Percentiles rank a stretch among this genome's conserved stretches.
phyloP scores from a whole-genome alignment of 1,284 basidiomycete genomes.

The Microbotryum scabiosae region DNA sequence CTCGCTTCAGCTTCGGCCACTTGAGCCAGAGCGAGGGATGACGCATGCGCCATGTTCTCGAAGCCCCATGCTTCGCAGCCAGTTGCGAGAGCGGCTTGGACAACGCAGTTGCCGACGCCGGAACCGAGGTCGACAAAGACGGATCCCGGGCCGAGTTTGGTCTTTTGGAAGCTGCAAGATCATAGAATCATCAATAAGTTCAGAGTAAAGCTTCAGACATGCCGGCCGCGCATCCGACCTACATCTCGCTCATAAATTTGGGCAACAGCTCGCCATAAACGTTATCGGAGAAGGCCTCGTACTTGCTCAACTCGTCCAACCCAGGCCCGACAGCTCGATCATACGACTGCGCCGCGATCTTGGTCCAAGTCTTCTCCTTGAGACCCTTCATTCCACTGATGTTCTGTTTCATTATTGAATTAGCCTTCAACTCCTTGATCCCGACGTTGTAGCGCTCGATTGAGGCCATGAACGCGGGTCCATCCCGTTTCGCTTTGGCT shows the following conservation, averaged over 20 bases:
- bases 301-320: slow-evolving; percentile 44
- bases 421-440: slow-evolving; percentile 40
- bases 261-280: slow-evolving; percentile 43
- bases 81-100: slow-evolving; percentile 48
- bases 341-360: slow-evolving; percentile 49
- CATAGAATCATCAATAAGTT: background rate
- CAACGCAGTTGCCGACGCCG: slow-evolving; percentile 50
- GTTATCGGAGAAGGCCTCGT: slow-evolving; percentile 41
- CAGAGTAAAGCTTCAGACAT: background rate
- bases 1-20: slow-evolving; percentile 44
- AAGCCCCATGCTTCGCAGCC: slow-evolving; percentile 46
- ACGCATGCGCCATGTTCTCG: slow-evolving; percentile 47
- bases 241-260: slow-evolving; percentile 41
- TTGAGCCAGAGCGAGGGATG: slow-evolving; percentile 45
- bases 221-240: background rate
- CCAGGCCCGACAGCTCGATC: slow-evolving; percentile 49
- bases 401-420: slow-evolving; percentile 38
- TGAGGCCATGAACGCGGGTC: slow-evolving; percentile 45
- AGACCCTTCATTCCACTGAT: slow-evolving; percentile 34
- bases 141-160: slow-evolving; percentile 36
- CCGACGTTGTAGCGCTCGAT: slow-evolving; percentile 46
- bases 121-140: slow-evolving; percentile 49
- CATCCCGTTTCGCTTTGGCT: slow-evolving; percentile 46
- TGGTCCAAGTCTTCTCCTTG: slow-evolving; percentile 42
- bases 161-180: slow-evolving; percentile 33